Conservation (phyloP, 2,329 filamentous ascomycete species). For the Coniochaeta prunicola region DNA sequence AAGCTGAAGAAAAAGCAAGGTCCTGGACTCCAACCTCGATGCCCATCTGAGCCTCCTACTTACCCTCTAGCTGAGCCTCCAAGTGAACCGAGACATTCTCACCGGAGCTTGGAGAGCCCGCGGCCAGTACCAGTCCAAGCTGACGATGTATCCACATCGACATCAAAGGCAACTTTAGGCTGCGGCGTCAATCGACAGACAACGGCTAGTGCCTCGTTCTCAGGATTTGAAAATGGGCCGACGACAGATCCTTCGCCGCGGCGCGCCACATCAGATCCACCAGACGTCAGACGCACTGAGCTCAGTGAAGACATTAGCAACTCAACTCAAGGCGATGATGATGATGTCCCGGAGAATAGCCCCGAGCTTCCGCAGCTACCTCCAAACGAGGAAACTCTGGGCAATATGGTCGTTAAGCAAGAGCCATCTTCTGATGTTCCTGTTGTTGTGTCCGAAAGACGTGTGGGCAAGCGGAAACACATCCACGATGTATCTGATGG, state of each 20-base stretch:
- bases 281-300: background rate
- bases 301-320: background rate
- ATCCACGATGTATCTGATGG: constrained; percentile 12
- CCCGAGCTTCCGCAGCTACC: constrained; percentile 22
- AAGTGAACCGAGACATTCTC: too few relatives aligned
- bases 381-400: background rate
- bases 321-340: constrained; percentile 9
- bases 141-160: background rate
- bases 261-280: background rate
- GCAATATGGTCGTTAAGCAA: constrained; percentile 29
- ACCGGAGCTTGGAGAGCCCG: background rate
- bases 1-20: constrained; percentile 28
- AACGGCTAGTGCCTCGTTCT: background rate
- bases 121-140: background rate
- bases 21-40: background rate
- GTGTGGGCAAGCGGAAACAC: constrained; percentile 39
- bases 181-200: background rate
- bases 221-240: background rate
- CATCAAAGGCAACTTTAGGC: background rate
- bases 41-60: constrained; percentile 2
- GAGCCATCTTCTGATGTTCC: constrained; percentile 48
- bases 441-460: constrained; percentile 42
- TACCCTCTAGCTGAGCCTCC: too few relatives aligned
- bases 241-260: background rate
- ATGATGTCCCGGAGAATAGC: background rate